Conservation (phyloP, 2,329 filamentous ascomycete species). For the Didymella segeticola region DNA sequence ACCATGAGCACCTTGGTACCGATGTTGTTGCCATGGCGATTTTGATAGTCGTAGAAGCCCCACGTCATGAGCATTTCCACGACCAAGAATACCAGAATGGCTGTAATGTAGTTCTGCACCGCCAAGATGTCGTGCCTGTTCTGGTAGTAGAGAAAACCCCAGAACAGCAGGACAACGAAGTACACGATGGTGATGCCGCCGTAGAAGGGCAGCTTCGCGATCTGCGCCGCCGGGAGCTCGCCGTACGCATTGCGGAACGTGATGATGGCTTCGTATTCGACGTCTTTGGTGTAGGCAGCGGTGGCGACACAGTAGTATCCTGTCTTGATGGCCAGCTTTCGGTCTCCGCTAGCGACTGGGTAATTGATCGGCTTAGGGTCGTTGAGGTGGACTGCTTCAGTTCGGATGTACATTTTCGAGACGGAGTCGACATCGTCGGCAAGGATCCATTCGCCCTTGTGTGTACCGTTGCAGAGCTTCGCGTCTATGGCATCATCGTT, state of each 20-base stretch:
- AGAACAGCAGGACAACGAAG: conserved; percentile 83
- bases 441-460: conserved; percentile 85
- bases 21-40: conserved; percentile 82
- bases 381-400: conserved; percentile 82
- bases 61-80: conserved; percentile 98
- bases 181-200: conserved; percentile 94
- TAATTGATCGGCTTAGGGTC: conserved; percentile 79
- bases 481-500: conserved; percentile 71
- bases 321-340: conserved; percentile 65
- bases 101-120: conserved; percentile 98
- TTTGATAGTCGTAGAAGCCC: conserved; percentile 98
- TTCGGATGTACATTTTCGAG: conserved; percentile 76
- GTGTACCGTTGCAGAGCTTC: conserved; percentile 75
- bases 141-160: conserved; percentile 95
- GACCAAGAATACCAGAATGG: conserved; percentile 91
- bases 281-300: conserved; percentile 67
- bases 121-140: conserved; percentile 92
- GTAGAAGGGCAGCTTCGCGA: conserved; percentile 96
- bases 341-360: conserved; percentile 63
- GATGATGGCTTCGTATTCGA: conserved; percentile 78
- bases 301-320: conserved; percentile 96
- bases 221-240: conserved; percentile 92
- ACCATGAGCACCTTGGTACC: conserved; percentile 87
- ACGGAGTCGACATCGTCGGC: conserved; percentile 74
- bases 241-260: conserved; percentile 97